Evolutionary conservation across 306 rosid genomes (phyloP), one percentile per base, ranked within the genome.

Genomic region (Vicia sativa): DNA sequence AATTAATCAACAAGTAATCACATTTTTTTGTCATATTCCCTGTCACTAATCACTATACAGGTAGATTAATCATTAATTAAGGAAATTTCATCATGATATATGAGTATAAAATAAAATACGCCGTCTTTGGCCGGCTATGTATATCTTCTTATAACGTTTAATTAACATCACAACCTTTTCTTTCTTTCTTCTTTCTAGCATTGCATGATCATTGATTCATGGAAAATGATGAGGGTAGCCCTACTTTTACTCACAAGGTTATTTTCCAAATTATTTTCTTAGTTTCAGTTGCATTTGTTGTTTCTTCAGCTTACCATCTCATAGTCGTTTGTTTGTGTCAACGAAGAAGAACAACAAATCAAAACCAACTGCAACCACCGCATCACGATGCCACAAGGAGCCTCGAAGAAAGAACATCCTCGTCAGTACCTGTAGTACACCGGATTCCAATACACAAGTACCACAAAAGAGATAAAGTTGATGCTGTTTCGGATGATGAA

Each of bases 361-460:
- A 44, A 9, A 19, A 21, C 71, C 59, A 19, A 6, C 48, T 14
- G 14, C 53, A 52, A 12, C 3, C 9, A 46, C 21, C 54, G 2
- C 2, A 10, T 9, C 10, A 58, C 11, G 1, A 18, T 37, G 2
- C 46, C 9, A 0, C 53, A 3, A 35, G 57, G 4, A 42, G 43
- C 26, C 11, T 16, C 60, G 5, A 13, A 2, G 55, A 25, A 56
- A 53, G 14, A 6, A n/a, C 25, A 43, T 6, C 23, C 1, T 42
- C 80, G 0, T 54, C 64, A 0, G 54, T 49, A 25, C 74, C 48
- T 0, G 44, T 49, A 29, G 78, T 67, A 7, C 70, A 67, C 11
- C 13, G 77, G 42, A 86, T 89, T 66, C 89, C 91, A 4, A 59
- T 78, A 1, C 81, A 78, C 65, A 79, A 72, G 45, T 80, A 78